These are phyloP conservation scores for Perkinsus marinus DNA, from an alignment of 169 alveolate species.

Conservation along the genomic window DNA sequence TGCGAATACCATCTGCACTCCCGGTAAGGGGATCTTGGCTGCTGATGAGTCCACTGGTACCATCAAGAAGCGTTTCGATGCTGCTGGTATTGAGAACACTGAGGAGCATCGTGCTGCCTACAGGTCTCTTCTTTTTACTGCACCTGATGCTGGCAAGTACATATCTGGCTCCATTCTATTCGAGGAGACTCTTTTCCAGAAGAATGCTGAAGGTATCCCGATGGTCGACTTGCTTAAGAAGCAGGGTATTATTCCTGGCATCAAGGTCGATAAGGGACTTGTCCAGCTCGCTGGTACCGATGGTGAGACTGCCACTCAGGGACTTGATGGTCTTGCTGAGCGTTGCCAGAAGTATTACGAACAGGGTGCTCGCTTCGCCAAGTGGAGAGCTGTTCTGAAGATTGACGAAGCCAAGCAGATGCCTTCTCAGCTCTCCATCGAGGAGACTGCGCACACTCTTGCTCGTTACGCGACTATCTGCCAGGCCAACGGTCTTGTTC, in stretches of 20 bases:
- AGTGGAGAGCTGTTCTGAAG: conserved; percentile 96
- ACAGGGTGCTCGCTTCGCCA: conserved; percentile 97
- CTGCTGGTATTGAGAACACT: conserved; percentile 81
- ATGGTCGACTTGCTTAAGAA: conserved; percentile 66
- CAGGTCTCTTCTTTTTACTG: conserved; percentile 83
- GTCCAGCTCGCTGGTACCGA: conserved; percentile 74
- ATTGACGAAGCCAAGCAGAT: conserved; percentile 72
- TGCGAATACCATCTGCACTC: conserved; percentile 17
- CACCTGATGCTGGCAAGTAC: conserved; percentile 78
- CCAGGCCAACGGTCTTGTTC: conserved; percentile 92
- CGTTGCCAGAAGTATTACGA: conserved; percentile 87
- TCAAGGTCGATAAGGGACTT: conserved; percentile 92
- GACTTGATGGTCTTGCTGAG: conserved; percentile 90
- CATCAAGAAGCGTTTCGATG: conserved; percentile 25
- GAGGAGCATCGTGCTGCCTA: conserved; percentile 87
- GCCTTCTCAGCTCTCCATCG: conserved; percentile 81
- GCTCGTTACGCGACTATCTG: conserved; percentile 98
- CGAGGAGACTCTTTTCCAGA: conserved; percentile 95
- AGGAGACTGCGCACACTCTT: conserved; percentile 87
- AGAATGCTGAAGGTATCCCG: conserved; percentile 63
- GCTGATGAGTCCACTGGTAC: conserved; percentile 98
- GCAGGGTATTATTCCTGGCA: conserved; percentile 94
- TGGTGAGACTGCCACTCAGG: conserved; percentile 64
- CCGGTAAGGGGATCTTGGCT: conserved; percentile 96
- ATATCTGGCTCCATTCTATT: conserved; percentile 95